Base-by-base conservation (phyloP, 2,329 filamentous ascomycete species). In the Septoria linicola region DNA sequence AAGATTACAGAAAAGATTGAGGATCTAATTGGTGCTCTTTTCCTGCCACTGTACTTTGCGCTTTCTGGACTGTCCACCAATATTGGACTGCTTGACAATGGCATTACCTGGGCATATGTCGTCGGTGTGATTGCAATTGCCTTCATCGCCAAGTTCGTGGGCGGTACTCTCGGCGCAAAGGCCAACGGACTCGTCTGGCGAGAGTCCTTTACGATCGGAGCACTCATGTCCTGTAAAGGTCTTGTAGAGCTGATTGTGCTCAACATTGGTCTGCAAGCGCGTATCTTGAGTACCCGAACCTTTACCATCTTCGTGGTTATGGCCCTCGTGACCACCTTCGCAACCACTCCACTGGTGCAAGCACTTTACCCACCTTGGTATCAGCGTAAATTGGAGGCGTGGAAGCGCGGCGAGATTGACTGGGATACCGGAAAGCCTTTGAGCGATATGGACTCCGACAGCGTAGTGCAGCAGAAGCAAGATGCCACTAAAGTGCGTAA, bases 241-340 rank as follows among this genome's bases (percentile, higher is more conserved):
- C 77, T 97, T 8, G 91, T 96, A 0, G 91, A 96, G 69, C 75
- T 97, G 45, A 96, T 97, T 25, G 51, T 54, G 36, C 25, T 54
- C 13, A 54, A 54, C 25, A 54, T 54, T 19, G 51, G 51, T 46
- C 51, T 54, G 7, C 51, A 54, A n/a, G 51, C 51, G 7, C 37
- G 46, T 16, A 54, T 95, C 54, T 76, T 96, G 14, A 91, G 87
- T 52, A 79, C 78, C 0, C 77, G 87, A 13, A 95, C 89, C 0
- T 96, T 96, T 63, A 95, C 90, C 45, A 95, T 96, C 48, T 95
- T 96, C 61, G 89, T 96, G 17, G 87, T 96, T 64, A 96, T 96
- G 90, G 90, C 90, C 7, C 75, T 95, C 2, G 76, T 95, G 25
- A 95, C 89, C 0, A 96, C 90, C 0, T 89, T 96, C 51, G 72